These are phyloP conservation scores for Vigna mungo DNA, from an alignment of 306 rosid species.

Conservation along the genomic window DNA sequence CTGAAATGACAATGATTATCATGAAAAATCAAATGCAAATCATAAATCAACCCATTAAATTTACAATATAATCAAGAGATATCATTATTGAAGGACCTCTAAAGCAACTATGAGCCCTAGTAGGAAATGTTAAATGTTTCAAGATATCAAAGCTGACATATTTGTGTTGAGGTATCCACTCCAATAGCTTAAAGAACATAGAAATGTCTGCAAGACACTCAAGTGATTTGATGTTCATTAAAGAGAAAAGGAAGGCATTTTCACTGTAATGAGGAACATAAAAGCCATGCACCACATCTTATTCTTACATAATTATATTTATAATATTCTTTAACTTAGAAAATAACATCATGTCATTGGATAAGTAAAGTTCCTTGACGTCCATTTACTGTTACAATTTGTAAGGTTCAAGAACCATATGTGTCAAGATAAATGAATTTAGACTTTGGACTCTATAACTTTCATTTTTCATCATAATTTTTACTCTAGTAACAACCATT, in stretches of 20 bases:
- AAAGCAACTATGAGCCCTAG: conserved; percentile 11
- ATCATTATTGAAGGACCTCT: not conserved
- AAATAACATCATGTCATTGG: not conserved
- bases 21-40: conserved; percentile 23
- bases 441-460: conserved; percentile 1
- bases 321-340: conserved; percentile 11
- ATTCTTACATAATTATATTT: not conserved
- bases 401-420: not conserved
- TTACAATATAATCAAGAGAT: conserved; percentile 23
- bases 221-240: not conserved
- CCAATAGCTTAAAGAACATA: not conserved
- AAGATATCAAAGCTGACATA: not conserved
- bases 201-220: not conserved
- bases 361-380: not conserved
- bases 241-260: not conserved
- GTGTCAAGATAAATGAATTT: not conserved
- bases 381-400: not conserved
- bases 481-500: not conserved
- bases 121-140: conserved; percentile 16
- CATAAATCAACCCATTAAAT: not conserved
- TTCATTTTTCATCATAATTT: not conserved
- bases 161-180: not conserved
- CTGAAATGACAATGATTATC: conserved; percentile 52
- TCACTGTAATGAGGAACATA: not conserved
- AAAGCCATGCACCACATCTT: not conserved